Conservation (phyloP, 805 yeast genomes). For the Wickerhamomyces bisporus region DNA sequence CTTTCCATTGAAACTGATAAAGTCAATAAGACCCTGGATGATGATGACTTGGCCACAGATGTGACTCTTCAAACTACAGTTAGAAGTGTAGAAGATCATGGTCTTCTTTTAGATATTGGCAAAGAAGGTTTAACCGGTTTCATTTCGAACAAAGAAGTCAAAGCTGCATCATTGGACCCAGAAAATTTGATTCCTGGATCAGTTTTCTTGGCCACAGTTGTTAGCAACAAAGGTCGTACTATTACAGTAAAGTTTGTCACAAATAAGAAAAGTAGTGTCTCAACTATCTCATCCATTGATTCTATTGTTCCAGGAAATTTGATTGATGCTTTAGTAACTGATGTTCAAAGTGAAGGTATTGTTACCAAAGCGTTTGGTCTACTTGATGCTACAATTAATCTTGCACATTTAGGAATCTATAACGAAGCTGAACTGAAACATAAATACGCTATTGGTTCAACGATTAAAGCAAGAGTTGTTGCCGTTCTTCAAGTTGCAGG, state of each 20-base stretch:
- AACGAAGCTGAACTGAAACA: conserved; percentile 46
- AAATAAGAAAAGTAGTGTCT: conserved; percentile 40
- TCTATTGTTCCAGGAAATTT: conserved; percentile 81
- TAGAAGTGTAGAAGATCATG: conserved; percentile 86
- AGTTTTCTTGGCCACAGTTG: conserved; percentile 58
- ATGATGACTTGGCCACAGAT: conserved; percentile 61
- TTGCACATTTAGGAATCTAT: conserved; percentile 56
- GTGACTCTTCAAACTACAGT: conserved; percentile 72
- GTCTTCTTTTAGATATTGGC: conserved; percentile 74
- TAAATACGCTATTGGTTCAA: conserved; percentile 63
- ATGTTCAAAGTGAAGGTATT: conserved; percentile 56
- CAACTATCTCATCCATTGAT: conserved; percentile 66
- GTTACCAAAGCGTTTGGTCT: conserved; percentile 71
- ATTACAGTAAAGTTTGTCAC: conserved; percentile 49
- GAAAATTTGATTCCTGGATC: conserved; percentile 51
- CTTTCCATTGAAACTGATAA: conserved; percentile 68
- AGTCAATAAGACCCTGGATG: conserved; percentile 56
- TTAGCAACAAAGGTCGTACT: conserved; percentile 48
- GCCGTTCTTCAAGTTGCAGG: conserved; percentile 49
- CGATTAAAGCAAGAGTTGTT: conserved; percentile 62
- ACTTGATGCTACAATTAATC: conserved; percentile 63
- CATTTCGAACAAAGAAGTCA: conserved; percentile 63
- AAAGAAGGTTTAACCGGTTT: conserved; percentile 57
- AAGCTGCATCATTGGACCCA: conserved; percentile 30
- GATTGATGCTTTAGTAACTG: conserved; percentile 68